Conservation (phyloP, 2,329 filamentous ascomycete species). For the Hypoxylon rubiginosum region DNA sequence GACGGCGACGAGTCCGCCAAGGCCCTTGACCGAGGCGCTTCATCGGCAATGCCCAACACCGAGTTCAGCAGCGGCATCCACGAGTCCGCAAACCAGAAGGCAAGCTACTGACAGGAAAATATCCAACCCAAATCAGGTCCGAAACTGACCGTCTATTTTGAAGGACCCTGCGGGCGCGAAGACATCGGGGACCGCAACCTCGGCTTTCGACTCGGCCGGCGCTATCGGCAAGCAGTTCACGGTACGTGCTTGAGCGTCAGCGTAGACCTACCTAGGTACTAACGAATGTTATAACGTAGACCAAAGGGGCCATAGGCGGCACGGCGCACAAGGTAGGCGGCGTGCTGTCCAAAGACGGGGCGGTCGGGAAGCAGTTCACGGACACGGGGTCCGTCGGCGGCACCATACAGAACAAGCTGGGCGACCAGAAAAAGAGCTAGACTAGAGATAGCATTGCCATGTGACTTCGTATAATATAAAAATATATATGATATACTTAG, state of each 20-base stretch:
- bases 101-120: neutral
- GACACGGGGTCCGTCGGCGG: conserved; percentile 16
- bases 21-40: conserved; percentile 14
- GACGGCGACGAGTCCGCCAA: conserved; percentile 21
- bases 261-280: neutral
- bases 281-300: neutral
- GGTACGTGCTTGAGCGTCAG: neutral
- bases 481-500: neutral
- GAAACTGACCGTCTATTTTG: neutral
- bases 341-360: neutral
- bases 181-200: conserved; percentile 4
- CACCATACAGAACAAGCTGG: conserved; percentile 5
- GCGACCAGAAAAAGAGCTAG: conserved; percentile 4
- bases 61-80: conserved; percentile 15
- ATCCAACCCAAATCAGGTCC: neutral
- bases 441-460: neutral
- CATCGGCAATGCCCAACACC: conserved; percentile 5
- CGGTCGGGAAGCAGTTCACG: conserved; percentile 17
- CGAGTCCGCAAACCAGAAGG: conserved; percentile 2
- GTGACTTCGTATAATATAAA: neutral
- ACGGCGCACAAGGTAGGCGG: conserved; percentile 12
- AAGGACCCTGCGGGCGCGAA: conserved; percentile 11
- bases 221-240: conserved; percentile 24
- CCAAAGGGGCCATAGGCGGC: conserved; percentile 9
- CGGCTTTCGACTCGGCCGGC: conserved; percentile 18